Evolutionary conservation across 495 filamentous ascomycete genomes (phyloP), one percentile per base, ranked within the genome.

Genomic region (Aspergillus biplanus): DNA sequence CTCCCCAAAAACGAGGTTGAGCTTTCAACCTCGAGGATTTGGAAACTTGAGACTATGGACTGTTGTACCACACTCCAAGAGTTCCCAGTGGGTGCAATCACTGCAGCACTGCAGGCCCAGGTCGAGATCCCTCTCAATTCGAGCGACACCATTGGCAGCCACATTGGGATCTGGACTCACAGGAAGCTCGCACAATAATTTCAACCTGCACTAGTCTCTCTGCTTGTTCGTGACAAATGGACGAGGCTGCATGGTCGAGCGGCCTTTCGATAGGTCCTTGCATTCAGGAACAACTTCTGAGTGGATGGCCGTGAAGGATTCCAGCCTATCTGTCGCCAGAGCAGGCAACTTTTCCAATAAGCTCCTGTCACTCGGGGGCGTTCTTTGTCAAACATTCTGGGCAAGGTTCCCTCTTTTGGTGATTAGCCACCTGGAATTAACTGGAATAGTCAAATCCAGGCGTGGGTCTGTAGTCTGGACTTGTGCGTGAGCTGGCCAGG

Each of bases 61-160:
- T 11, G 11, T 12, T 44, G 39, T 44, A 44, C 39, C 39, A 44
- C 39, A 0, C 4, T 15, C n/a, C 37, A 15, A 15, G 11, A 11
- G 11, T 15, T 44, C 11, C n/a, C 4, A 12, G 39, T 13, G 39
- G 39, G 11, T 11, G n/a, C 11, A 15, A 15, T 44, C 39, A 4
- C 11, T 15, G 6, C 39, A 44, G 39, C 11, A 44, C n/a, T 27
- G 21, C 21, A 27, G 21, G 21, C 21, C 21, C 21, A 27, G 21
- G 21, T 2, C 21, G 8, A 44, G 39, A 44, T 44, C 4, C 11
- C 39, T 44, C 39, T 44, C 39, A 44, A 13, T 44, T 44, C 33
- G 18, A 53, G 34, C 49, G 46, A 53, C 60, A 50, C 64, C 55
- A 60, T 60, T 50, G 16, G 9, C 56, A 50, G 64, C 64, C 60